These are phyloP conservation scores for Deuterostichococcus epilithicus DNA, from an alignment of 139 green algal species.

Conservation along the genomic window DNA sequence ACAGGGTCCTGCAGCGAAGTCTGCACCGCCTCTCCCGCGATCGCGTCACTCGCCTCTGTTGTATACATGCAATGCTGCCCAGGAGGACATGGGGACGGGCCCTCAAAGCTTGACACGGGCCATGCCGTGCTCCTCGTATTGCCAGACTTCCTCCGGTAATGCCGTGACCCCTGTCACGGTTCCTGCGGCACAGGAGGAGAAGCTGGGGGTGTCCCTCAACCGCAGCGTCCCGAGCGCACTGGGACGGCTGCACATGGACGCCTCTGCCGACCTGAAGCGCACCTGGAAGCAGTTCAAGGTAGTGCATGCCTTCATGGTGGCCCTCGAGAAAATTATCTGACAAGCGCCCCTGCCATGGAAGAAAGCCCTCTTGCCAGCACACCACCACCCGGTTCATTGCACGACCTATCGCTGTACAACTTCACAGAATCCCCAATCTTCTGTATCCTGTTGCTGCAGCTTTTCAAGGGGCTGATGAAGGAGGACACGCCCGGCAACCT, in stretches of 20 bases:
- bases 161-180: neutral
- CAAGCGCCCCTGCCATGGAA: neutral
- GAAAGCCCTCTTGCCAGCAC: too few species aligned
- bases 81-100: too few species aligned
- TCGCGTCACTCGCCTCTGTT: too few species aligned
- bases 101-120: too few species aligned
- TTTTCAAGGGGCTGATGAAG: constrained; percentile 49
- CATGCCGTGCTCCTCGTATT: too few species aligned
- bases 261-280: constrained; percentile 9
- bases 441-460: constrained; percentile 15
- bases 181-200: constrained; percentile 17
- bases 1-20: too few species aligned
- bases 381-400: neutral
- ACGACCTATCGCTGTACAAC: neutral
- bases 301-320: neutral
- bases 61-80: too few species aligned
- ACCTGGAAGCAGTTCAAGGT: constrained; percentile 26
- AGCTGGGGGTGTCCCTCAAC: constrained; percentile 14
- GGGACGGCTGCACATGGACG: constrained; percentile 22
- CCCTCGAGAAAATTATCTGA: neutral
- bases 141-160: too few species aligned
- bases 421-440: neutral
- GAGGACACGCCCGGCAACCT: constrained; percentile 44
- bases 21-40: too few species aligned
- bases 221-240: constrained; percentile 3